phyloP scores from a whole-genome alignment of 176 grass and related monocot genomes.

The maize (Zea mays) region Zm-B73-REFERENCE-NAM-5.0 NC_050103.1:171679001-171679500 shows the following conservation, averaged over 20 bases:
- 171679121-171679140: slow-evolving; percentile 84
- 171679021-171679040: slow-evolving; percentile 67
- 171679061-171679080: slow-evolving; percentile 86
- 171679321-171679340: slow-evolving; percentile 83
- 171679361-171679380: slow-evolving; percentile 80
- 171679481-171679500: slow-evolving; percentile 73
- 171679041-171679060: slow-evolving; percentile 86
- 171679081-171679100: slow-evolving; percentile 88
- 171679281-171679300: slow-evolving; percentile 88
- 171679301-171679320: slow-evolving; percentile 84
- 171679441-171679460: slow-evolving; percentile 89
- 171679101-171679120: slow-evolving; percentile 79
- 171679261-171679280: slow-evolving; percentile 67
- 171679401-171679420: slow-evolving; percentile 43
- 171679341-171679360: slow-evolving; percentile 77
- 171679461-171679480: slow-evolving; percentile 67
- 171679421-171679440: slow-evolving; percentile 52
- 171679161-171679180: slow-evolving; percentile 48
- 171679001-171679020: slow-evolving; percentile 78
- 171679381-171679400: slow-evolving; percentile 86
- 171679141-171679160: slow-evolving; percentile 70
- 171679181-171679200: slow-evolving; percentile 79
- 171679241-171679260: slow-evolving; percentile 98
- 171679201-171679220: slow-evolving; percentile 94
- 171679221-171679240: slow-evolving; percentile 97